Evolutionary conservation across 805 yeast species (phyloP), one percentile per base, ranked within the genome.

Genomic region (Monosporozyma unispora): DNA sequence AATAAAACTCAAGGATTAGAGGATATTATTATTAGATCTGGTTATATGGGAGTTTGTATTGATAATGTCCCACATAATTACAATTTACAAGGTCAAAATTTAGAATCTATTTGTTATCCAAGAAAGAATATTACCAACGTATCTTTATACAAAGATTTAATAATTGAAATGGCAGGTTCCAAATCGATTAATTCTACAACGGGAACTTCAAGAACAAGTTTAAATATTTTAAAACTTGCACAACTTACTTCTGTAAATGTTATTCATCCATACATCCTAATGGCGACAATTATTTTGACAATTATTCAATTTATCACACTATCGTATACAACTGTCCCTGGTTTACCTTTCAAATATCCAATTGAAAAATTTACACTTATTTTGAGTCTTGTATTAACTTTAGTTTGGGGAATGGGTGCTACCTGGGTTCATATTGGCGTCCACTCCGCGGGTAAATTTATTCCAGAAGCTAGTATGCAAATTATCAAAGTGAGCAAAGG

Each of bases 351-450:
- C 42, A 70, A 59, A 50, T 19, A 49, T 14, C 29, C 56, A 12
- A 47, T 69, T 21, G 64, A 56, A 50, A 65, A 54, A 47, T 56
- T 57, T 25, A 60, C 57, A 47, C 59, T 69, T 51, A 55, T 57
- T 4, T 51, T 75, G 25, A 64, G 75, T 18, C 62, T 71, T 0
- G 51, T 67, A 0, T 55, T 71, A 44, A 68, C 72, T 4, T 59
- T 81, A 3, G 41, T 80, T 2, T 81, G 85, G 84, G 86, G 84
- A 0, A 63, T 80, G 27, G 85, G 85, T 2, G 70, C 85, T 0
- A 80, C 81, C 77, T 74, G 84, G 70, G 74, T 75, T 46, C 80
- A 79, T 56, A 79, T 81, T 46, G 83, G 84, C 0, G 70, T 73
- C 0, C 68, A 67, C 37, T 66, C 81, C 2, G 72, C 77, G 4